Evolutionary conservation across 495 filamentous ascomycete species (phyloP), one percentile per base, ranked within the genome.

Genomic region (Bathelium albidoporum): DNA sequence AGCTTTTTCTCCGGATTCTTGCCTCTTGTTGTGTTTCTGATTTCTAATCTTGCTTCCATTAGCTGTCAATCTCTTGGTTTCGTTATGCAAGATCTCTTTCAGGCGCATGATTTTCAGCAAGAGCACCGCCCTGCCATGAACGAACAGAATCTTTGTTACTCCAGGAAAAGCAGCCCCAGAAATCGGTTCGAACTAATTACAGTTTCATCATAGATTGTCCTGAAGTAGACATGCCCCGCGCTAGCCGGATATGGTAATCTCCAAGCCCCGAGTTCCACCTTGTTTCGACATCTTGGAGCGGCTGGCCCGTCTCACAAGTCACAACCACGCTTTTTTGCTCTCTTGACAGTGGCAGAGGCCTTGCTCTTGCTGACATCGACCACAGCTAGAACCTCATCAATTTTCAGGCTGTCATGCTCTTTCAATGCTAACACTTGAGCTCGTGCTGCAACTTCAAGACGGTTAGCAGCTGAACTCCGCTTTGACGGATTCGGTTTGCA

Each of bases 141-240:
- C 31, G 60, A 62, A 14, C 45, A 32, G 59, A 32, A 34, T 32
- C 32, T 41, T 61, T 62, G 3, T 44, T 1, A 52, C 52, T 44
- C 7, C 16, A 62, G 28, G 28, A 22, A 26, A 62, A 62, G 34
- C 3, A 62, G 39, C 39, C 60, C 39, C 43, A 62, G 26, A 62
- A n/a, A n/a, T n/a, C n/a, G n/a, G n/a, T n/a, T n/a, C n/a, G n/a
- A n/a, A n/a, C 60, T 22, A 62, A 44, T 44, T 4, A 22, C 20
- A 28, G 16, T 62, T 49, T 52, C 18, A n/a, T 43, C 34, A n/a
- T n/a, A n/a, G n/a, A n/a, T n/a, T n/a, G n/a, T n/a, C n/a, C n/a
- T n/a, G n/a, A n/a, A n/a, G n/a, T n/a, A n/a, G n/a, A n/a, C n/a
- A n/a, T n/a, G n/a, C n/a, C n/a, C n/a, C n/a, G n/a, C n/a, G n/a